Evolutionary conservation across 768 basidiomycete species (phyloP).

Genomic region (Megacollybia marginata): DNA sequence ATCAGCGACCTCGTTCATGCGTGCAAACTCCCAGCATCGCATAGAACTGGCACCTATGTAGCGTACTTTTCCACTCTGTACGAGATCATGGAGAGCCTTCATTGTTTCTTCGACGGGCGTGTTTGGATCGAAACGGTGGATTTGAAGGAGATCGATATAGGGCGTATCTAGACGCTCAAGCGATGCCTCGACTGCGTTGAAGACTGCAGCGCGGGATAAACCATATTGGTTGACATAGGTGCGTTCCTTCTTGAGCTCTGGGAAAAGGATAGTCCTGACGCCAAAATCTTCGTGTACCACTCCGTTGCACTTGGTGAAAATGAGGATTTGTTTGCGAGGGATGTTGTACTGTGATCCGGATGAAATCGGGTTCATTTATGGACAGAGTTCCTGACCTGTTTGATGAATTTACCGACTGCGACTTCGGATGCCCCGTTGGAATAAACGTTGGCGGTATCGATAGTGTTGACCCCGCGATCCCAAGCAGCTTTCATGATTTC

Average conservation of each 20-base stretch:
- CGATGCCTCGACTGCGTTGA: constrained; percentile 12
- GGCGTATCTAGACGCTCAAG: constrained; percentile 11
- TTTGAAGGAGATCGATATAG: constrained; percentile 24
- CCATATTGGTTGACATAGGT: not conserved
- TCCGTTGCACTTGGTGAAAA: constrained; percentile 2
- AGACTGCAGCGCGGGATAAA: constrained; percentile 11
- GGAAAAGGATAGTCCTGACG: not conserved
- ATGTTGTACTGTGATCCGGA: constrained; percentile 13
- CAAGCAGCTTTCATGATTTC: constrained; percentile 41
- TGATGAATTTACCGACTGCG: constrained; percentile 34
- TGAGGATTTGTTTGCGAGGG: constrained; percentile 9
- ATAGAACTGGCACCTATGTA: constrained; percentile 15
- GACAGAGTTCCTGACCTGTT: constrained; percentile 12
- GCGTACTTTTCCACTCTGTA: constrained; percentile 27
- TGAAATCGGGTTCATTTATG: not conserved
- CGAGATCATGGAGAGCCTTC: constrained; percentile 32
- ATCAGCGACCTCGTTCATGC: constrained; percentile 27
- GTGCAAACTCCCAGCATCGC: constrained; percentile 19
- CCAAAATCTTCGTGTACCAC: constrained; percentile 4
- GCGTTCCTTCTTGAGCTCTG: not conserved
- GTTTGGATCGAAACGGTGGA: constrained; percentile 23
- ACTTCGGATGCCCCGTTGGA: constrained; percentile 30
- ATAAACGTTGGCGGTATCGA: constrained; percentile 31
- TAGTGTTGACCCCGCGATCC: constrained; percentile 26
- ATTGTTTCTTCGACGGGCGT: constrained; percentile 27